Percentiles rank a stretch among this genome's conserved stretches.
phyloP scores from a whole-genome alignment of 2,329 filamentous ascomycete species.

The Aspergillus fijiensis region DNA sequence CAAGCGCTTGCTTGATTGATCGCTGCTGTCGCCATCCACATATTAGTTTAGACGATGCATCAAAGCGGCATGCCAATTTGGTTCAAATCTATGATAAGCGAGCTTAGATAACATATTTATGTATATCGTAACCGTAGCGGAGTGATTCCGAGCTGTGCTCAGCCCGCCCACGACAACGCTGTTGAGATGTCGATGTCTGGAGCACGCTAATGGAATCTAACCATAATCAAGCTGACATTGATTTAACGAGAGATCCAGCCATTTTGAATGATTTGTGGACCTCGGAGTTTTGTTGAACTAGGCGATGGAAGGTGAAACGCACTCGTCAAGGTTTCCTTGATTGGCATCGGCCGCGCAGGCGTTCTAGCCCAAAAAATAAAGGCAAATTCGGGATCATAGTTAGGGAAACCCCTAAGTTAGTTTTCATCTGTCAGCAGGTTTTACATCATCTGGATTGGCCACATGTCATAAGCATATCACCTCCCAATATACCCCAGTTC shows the following conservation, averaged over 20 bases:
- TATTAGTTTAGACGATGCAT: not conserved
- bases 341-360: not conserved
- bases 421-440: not conserved
- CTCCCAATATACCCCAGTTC: not conserved
- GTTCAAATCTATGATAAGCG: not conserved
- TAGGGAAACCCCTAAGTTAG: no score
- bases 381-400: no score
- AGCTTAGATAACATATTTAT: not conserved
- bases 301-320: not conserved
- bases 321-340: not conserved
- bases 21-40: conserved; percentile 1
- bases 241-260: no score
- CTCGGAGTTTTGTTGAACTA: not conserved
- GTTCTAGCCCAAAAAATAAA: no score
- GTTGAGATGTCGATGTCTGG: not conserved
- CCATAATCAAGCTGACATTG: not conserved
- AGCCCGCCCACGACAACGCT: not conserved
- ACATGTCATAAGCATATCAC: not conserved
- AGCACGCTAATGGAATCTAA: not conserved
- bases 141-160: not conserved
- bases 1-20: not conserved
- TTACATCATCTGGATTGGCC: not conserved
- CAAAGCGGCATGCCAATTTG: not conserved
- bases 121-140: not conserved
- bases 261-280: not conserved